phyloP scores from a whole-genome alignment of 2,329 filamentous ascomycete species.

The Exophiala xenobiotica region DNA sequence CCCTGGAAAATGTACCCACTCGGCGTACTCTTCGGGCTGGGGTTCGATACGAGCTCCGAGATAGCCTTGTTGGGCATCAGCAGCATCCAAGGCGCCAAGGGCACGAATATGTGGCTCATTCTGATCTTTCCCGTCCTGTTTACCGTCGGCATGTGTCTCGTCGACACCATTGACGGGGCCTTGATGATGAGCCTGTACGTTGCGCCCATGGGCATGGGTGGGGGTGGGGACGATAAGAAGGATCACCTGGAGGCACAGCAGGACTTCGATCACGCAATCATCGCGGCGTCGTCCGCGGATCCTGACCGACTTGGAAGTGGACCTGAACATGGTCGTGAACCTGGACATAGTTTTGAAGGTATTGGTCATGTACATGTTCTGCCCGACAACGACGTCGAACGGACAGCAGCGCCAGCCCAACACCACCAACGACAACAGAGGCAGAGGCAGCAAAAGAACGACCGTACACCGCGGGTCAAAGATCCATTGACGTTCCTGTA shows the following conservation, averaged over 20 bases:
- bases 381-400: constrained; percentile 1
- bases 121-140: constrained; percentile 88
- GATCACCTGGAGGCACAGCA: neutral
- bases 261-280: neutral
- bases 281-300: neutral
- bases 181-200: constrained; percentile 95
- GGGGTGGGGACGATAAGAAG: constrained; percentile 24
- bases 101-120: constrained; percentile 91
- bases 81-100: constrained; percentile 78
- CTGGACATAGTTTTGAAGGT: too few species aligned
- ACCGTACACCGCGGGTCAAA: too few species aligned
- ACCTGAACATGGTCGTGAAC: too few species aligned
- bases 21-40: constrained; percentile 83
- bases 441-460: constrained; percentile 37
- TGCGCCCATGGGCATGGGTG: constrained; percentile 40
- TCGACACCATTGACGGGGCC: constrained; percentile 90
- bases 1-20: constrained; percentile 94
- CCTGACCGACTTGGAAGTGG: too few species aligned
- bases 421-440: constrained; percentile 29
- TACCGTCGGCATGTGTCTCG: constrained; percentile 92
- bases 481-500: constrained; percentile 90
- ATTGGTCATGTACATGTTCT: neutral
- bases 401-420: constrained; percentile 5
- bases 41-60: constrained; percentile 94
- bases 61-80: constrained; percentile 89